Evolutionary conservation across 306 rosid genomes (phyloP), one percentile per base, ranked within the genome.

Genomic region (Prunus mira): DNA sequence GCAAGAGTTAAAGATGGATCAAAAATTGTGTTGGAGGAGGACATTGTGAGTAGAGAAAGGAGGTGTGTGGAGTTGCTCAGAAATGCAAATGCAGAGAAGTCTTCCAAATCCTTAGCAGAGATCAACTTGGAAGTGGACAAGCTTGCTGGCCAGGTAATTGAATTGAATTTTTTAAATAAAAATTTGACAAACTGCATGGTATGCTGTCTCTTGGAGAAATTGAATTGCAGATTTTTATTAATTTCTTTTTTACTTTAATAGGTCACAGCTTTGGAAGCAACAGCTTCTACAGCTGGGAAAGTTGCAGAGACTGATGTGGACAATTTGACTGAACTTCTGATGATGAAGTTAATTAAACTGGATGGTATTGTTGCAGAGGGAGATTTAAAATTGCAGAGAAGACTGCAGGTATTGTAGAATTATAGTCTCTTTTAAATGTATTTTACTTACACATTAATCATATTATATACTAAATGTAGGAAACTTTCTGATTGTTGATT

Each of bases 1-100:
- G 86, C 76, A 49, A 88, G 88, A 41, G 96, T 95, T 0, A 92
- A 84, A 82, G 84, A 95, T 18, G 86, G 95, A 38, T 95, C 96
- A 1, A 92, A 88, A 72, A 84, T 95, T 54, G 75, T 83, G 58
- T 38, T 95, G 52, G 60, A 84, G 38, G 96, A 88, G 56, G 93
- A 95, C 74, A 75, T 83, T 72, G 81, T 57, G 38, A 86, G 89
- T 4, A 85, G 85, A 81, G 91, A 95, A 76, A 75, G 80, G 71
- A 83, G 97, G 76, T 52, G 79, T 9, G 52, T 92, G 0, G 96
- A 92, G 83, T 62, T 49, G 30, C 71, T 82, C 22, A 88, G 62
- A 52, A 82, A 80, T 63, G 83, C 92, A 12, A 89, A 84, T 45
- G 79, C 58, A 19, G 88, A 84, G 51, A 92, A 89, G 79, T 82